These are phyloP conservation scores for Dissophora ornata DNA, from an alignment of 192 early-diverging fungal species.

Conservation along the genomic window DNA sequence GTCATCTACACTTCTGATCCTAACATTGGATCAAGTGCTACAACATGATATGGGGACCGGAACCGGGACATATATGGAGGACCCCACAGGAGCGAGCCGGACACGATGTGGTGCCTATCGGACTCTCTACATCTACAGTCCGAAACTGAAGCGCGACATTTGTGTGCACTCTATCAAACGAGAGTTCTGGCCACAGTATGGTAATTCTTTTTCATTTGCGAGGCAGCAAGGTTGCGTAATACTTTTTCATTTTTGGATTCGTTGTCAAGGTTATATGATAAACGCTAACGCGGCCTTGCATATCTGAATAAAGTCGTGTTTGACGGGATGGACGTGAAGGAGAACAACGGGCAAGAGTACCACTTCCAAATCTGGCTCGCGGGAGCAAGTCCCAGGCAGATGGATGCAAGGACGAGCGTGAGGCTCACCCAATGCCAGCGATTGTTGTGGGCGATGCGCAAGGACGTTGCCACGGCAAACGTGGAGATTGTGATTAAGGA, in stretches of 20 bases:
- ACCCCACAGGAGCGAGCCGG: conserved; percentile 2
- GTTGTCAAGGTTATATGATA: too few relatives aligned
- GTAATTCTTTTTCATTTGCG: too few relatives aligned
- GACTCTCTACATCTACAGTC: conserved; percentile 43
- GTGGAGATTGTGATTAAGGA: conserved; percentile 31
- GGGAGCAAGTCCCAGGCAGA: conserved; percentile 21
- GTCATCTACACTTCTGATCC: conserved; percentile 8
- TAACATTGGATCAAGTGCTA: conserved; percentile 16
- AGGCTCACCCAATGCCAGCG: conserved; percentile 7
- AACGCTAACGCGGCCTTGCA: not conserved
- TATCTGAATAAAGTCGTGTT: conserved; percentile 19
- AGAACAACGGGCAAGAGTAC: conserved; percentile 15
- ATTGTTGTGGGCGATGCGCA: conserved; percentile 14
- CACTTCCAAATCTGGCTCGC: conserved; percentile 44
- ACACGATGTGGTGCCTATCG: conserved; percentile 16
- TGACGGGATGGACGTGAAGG: conserved; percentile 9
- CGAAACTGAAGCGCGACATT: conserved; percentile 23
- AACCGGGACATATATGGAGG: conserved; percentile 4
- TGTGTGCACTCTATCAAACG: conserved; percentile 15
- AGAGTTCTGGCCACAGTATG: conserved; percentile 22
- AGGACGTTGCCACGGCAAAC: conserved; percentile 18
- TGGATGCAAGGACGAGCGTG: conserved; percentile 6
- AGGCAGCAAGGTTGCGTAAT: too few relatives aligned
- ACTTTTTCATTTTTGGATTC: too few relatives aligned
- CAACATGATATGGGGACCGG: not conserved